Evolutionary conservation across 352 stramenopile genomes (phyloP).

Genomic region (Phytopythium vexans): DNA sequence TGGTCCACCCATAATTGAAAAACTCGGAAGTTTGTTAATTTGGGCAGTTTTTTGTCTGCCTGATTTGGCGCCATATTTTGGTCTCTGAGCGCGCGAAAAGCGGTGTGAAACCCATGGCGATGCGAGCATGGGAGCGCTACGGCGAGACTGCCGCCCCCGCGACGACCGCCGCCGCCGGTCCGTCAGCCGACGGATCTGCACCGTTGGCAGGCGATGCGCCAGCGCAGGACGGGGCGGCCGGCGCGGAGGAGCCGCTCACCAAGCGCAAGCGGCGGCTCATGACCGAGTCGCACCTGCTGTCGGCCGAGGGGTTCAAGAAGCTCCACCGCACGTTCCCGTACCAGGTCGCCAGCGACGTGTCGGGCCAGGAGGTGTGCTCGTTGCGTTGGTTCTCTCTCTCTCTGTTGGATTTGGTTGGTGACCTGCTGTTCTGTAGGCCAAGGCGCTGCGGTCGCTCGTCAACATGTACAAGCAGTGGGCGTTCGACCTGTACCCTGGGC

Average conservation of each 20-base stretch:
- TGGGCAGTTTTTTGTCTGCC: too few species aligned
- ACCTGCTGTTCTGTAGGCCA: conserved; percentile 20
- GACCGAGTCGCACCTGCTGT: conserved; percentile 64
- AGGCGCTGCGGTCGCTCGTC: conserved; percentile 60
- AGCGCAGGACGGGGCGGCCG: background rate
- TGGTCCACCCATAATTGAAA: too few species aligned
- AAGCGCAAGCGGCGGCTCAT: conserved; percentile 57
- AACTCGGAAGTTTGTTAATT: too few species aligned
- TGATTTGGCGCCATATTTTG: too few species aligned
- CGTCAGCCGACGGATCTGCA: background rate
- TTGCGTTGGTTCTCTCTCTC: background rate
- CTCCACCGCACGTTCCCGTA: conserved; percentile 72
- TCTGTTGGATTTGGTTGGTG: background rate
- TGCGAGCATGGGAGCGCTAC: conserved; percentile 1
- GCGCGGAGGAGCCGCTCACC: background rate
- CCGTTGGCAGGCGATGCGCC: background rate
- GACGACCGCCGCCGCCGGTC: background rate
- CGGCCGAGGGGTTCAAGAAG: conserved; percentile 60
- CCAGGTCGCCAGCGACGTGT: conserved; percentile 49
- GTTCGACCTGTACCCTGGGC: conserved; percentile 74
- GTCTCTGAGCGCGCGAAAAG: background rate
- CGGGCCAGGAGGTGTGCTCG: conserved; percentile 45
- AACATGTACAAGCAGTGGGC: conserved; percentile 87
- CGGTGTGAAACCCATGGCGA: background rate
- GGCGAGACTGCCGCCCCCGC: background rate